Conservation (phyloP, 805 yeast genomes). For the Ogataea haglerorum region DNA sequence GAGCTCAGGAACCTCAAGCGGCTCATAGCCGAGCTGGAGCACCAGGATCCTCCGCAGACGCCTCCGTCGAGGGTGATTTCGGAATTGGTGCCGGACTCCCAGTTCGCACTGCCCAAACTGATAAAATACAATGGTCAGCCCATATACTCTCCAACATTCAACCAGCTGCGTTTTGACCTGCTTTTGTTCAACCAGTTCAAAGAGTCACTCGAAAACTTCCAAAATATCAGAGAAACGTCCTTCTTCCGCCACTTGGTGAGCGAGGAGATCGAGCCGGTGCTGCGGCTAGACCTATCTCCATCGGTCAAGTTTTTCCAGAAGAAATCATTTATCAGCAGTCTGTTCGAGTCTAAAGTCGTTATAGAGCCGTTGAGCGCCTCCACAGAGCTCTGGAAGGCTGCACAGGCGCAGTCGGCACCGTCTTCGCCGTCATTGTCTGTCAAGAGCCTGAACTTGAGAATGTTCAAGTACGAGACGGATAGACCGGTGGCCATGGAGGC, state of each 20-base stretch:
- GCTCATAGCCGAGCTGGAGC: constrained; percentile 54
- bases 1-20: constrained; percentile 68
- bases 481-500: constrained; percentile 73
- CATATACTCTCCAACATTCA: constrained; percentile 31
- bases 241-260: constrained; percentile 61
- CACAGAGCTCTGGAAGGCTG: constrained; percentile 64
- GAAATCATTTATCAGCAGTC: constrained; percentile 57
- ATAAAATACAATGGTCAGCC: constrained; percentile 22
- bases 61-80: neutral
- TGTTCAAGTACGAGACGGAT: constrained; percentile 31
- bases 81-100: constrained; percentile 12
- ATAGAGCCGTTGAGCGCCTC: constrained; percentile 86
- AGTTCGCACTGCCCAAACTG: constrained; percentile 17
- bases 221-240: constrained; percentile 44
- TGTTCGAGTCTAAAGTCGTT: constrained; percentile 76
- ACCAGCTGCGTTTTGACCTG: constrained; percentile 42
- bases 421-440: constrained; percentile 18
- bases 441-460: constrained; percentile 13
- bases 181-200: constrained; percentile 43
- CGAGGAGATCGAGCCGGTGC: constrained; percentile 78
- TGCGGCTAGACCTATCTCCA: constrained; percentile 61
- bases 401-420: constrained; percentile 17
- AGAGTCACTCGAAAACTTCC: constrained; percentile 32
- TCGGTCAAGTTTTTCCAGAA: constrained; percentile 57
- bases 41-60: constrained; percentile 15